A percentile compares a stretch with the other conserved stretches of the same genome.
phyloP scores from a whole-genome alignment of 1,284 basidiomycete genomes.

The Leccinum pachyderme region DNA sequence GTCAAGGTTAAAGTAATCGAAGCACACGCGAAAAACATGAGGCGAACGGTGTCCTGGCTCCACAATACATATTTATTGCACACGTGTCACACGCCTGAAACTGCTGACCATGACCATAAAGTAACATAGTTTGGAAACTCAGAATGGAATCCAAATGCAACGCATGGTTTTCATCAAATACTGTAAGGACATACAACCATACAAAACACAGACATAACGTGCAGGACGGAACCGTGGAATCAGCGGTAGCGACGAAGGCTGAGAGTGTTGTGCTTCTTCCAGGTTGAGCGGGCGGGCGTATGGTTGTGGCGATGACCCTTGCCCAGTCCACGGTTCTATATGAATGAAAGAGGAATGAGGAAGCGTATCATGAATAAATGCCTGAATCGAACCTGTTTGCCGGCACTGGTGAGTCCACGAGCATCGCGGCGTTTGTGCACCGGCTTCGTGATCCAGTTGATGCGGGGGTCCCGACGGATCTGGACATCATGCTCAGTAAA shows the following conservation, averaged over 20 bases:
- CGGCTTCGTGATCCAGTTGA: constrained; percentile 99
- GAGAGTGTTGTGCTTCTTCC: constrained; percentile 98
- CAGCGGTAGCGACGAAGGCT: constrained; percentile 97
- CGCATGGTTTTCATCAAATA: constrained; percentile 14
- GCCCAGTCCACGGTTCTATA: constrained; percentile 87
- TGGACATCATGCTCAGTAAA: constrained; percentile 29
- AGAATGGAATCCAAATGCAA: not conserved
- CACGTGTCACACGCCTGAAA: not conserved
- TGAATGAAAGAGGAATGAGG: constrained; percentile 2
- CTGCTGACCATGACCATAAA: not conserved
- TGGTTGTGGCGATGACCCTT: constrained; percentile 97
- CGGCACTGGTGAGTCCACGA: constrained; percentile 94
- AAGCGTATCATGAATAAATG: not conserved
- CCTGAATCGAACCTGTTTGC: constrained; percentile 73
- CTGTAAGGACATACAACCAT: constrained; percentile 21
- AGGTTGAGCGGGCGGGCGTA: constrained; percentile 86
- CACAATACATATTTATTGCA: not conserved
- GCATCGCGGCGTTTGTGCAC: constrained; percentile 99
- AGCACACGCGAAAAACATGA: constrained; percentile 23
- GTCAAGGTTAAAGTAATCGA: constrained; percentile 5
- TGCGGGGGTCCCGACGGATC: constrained; percentile 93
- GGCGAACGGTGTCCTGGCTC: constrained; percentile 5
- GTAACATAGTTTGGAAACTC: not conserved
- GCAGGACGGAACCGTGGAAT: constrained; percentile 32
- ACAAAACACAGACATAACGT: constrained; percentile 13